Percentiles rank a stretch among this genome's conserved stretches.
Evolutionary conservation across 2,329 filamentous ascomycete genomes (phyloP).

Genomic region (Trichoderma koningiopsis): DNA sequence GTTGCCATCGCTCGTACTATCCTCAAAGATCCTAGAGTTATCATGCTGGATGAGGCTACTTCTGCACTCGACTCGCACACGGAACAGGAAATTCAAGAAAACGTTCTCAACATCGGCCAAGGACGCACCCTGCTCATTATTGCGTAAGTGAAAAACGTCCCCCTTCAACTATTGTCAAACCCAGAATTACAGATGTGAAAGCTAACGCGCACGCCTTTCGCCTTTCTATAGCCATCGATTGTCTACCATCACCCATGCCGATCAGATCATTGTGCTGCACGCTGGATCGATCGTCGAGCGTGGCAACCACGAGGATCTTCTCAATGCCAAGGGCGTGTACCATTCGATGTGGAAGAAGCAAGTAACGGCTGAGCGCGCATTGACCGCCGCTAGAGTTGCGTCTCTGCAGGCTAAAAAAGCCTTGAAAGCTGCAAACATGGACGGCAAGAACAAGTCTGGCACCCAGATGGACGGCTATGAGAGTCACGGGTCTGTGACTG

Average conservation of each 20-base stretch:
- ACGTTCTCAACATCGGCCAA: slow-evolving; percentile 76
- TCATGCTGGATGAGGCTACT: slow-evolving; percentile 90
- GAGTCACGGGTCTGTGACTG: slow-evolving; percentile 49
- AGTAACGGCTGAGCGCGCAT: slow-evolving; percentile 72
- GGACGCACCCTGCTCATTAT: slow-evolving; percentile 94
- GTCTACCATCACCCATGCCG: slow-evolving; percentile 81
- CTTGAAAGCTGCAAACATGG: slow-evolving; percentile 54
- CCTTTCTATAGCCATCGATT: slow-evolving; percentile 64
- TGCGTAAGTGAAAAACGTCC: slow-evolving; percentile 59
- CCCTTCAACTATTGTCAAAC: too few relatives aligned
- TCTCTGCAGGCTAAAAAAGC: slow-evolving; percentile 41
- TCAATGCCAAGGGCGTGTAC: slow-evolving; percentile 72
- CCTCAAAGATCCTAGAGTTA: slow-evolving; percentile 87
- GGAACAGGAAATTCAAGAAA: slow-evolving; percentile 88
- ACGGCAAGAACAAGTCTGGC: slow-evolving; percentile 43
- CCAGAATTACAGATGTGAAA: neutral
- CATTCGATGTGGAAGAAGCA: slow-evolving; percentile 89
- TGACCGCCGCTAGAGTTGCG: slow-evolving; percentile 42
- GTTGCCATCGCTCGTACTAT: slow-evolving; percentile 93
- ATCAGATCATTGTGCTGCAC: slow-evolving; percentile 80
- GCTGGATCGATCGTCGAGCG: slow-evolving; percentile 76
- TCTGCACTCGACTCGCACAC: slow-evolving; percentile 90
- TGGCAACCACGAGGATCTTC: slow-evolving; percentile 76
- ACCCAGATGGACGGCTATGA: slow-evolving; percentile 50
- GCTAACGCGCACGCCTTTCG: slow-evolving; percentile 29